phyloP scores from a whole-genome alignment of 1,284 basidiomycete species.

The Cryptococcus jaspeensis region DNA sequence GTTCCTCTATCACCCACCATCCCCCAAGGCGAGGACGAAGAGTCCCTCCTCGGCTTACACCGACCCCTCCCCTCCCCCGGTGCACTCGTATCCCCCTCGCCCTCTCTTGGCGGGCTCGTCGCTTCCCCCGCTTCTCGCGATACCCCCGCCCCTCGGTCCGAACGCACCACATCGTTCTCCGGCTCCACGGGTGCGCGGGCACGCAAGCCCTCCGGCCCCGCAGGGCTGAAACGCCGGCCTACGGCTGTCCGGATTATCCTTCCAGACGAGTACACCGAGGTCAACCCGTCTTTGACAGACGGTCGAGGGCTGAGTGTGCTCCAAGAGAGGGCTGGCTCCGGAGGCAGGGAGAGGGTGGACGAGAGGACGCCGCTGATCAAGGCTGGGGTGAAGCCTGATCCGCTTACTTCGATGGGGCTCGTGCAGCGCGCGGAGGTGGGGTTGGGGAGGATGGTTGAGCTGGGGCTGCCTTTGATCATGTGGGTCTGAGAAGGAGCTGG shows the following conservation, averaged over 20 bases:
- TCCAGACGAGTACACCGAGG: slow-evolving; percentile 6
- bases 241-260: slow-evolving; percentile 38
- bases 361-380: slow-evolving; percentile 49
- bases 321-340: not conserved
- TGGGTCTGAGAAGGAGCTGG: slow-evolving; percentile 13
- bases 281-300: not conserved
- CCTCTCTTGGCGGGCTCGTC: slow-evolving; percentile 1
- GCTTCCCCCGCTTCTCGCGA: not conserved
- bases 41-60: slow-evolving; percentile 5
- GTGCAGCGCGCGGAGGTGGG: slow-evolving; percentile 25
- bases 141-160: no score
- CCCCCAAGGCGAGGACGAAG: slow-evolving; percentile 10
- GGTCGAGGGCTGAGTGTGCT: not conserved
- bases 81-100: slow-evolving; percentile 7
- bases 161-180: not conserved
- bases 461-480: slow-evolving; percentile 41
- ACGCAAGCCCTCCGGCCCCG: not conserved
- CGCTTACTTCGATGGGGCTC: slow-evolving; percentile 25
- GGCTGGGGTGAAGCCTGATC: slow-evolving; percentile 41
- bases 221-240: slow-evolving; percentile 31
- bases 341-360: not conserved
- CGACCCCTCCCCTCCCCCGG: not conserved
- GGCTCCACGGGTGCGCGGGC: not conserved
- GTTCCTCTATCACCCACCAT: not conserved
- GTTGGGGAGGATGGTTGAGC: slow-evolving; percentile 43